phyloP scores from a whole-genome alignment of 1,284 basidiomycete genomes.

The Heterobasidion annosum region DNA sequence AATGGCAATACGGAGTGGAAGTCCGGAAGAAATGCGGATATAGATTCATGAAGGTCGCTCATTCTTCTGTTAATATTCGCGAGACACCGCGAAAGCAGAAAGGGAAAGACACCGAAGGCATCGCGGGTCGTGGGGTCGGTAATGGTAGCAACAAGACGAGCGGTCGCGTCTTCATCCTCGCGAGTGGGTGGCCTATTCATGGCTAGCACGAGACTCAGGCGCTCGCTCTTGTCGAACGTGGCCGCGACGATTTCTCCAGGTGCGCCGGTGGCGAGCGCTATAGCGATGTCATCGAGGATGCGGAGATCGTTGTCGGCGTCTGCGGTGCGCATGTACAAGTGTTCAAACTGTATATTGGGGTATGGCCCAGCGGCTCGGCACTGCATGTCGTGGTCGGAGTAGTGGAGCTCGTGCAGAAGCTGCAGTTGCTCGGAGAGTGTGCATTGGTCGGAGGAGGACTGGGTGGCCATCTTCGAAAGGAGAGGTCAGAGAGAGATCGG shows the following conservation, averaged over 20 bases:
- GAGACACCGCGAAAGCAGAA: background rate
- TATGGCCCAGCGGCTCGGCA: background rate
- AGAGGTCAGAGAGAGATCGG: too few relatives aligned
- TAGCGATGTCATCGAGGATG: background rate
- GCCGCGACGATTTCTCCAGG: background rate
- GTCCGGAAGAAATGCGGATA: background rate
- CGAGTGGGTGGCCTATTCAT: background rate
- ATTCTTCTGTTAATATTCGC: background rate
- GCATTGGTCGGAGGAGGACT: too few relatives aligned
- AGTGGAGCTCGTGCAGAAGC: background rate
- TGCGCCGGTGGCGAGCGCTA: background rate
- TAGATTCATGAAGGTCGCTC: background rate
- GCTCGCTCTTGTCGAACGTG: background rate
- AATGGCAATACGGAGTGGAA: background rate
- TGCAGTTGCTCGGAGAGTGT: background rate
- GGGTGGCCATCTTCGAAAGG: too few relatives aligned
- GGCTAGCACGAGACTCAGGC: background rate
- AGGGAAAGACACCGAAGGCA: background rate
- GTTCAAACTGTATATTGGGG: background rate
- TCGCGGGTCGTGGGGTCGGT: background rate
- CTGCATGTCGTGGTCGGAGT: background rate
- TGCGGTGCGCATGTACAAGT: background rate
- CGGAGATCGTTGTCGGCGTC: background rate
- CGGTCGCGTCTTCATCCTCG: background rate
- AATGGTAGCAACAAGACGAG: background rate